phyloP scores from a whole-genome alignment of 495 filamentous ascomycete genomes.

The Penicillium argentinense region DNA sequence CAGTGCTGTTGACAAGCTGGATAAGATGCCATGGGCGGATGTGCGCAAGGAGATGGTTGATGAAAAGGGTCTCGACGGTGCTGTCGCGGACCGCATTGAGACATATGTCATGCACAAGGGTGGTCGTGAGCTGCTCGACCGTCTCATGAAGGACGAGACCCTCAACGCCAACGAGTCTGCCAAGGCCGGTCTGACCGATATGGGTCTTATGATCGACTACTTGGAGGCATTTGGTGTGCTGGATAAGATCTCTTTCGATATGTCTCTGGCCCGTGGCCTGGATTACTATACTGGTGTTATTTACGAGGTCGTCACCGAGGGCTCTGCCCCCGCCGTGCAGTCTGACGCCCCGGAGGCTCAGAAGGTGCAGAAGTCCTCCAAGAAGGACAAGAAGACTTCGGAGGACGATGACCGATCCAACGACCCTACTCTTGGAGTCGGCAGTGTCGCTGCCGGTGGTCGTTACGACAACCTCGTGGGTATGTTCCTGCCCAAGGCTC shows the following conservation, averaged over 20 bases:
- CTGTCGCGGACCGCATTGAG: constrained; percentile 82
- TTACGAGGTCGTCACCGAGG: constrained; percentile 87
- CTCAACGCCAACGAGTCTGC: constrained; percentile 68
- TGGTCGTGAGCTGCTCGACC: constrained; percentile 64
- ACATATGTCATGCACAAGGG: constrained; percentile 73
- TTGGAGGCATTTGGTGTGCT: constrained; percentile 71
- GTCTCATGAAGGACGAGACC: constrained; percentile 59
- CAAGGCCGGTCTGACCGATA: constrained; percentile 76
- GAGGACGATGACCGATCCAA: constrained; percentile 79
- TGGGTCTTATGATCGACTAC: constrained; percentile 79
- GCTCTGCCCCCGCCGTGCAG: constrained; percentile 62
- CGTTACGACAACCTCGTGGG: constrained; percentile 91
- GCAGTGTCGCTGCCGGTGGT: constrained; percentile 85
- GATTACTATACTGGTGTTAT: constrained; percentile 97
- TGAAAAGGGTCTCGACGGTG: constrained; percentile 76
- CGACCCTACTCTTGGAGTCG: constrained; percentile 80
- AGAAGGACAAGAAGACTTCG: constrained; percentile 58
- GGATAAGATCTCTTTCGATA: constrained; percentile 74
- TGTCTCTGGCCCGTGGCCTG: constrained; percentile 79
- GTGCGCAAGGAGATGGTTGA: constrained; percentile 91
- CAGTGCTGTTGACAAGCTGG: constrained; percentile 92
- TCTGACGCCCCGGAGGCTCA: constrained; percentile 45
- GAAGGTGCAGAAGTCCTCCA: constrained; percentile 52
- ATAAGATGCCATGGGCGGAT: constrained; percentile 89
- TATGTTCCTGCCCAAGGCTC: constrained; percentile 83